Evolutionary conservation across 305 asterid species (phyloP).

Genomic region (Fraxinus sp.): DNA sequence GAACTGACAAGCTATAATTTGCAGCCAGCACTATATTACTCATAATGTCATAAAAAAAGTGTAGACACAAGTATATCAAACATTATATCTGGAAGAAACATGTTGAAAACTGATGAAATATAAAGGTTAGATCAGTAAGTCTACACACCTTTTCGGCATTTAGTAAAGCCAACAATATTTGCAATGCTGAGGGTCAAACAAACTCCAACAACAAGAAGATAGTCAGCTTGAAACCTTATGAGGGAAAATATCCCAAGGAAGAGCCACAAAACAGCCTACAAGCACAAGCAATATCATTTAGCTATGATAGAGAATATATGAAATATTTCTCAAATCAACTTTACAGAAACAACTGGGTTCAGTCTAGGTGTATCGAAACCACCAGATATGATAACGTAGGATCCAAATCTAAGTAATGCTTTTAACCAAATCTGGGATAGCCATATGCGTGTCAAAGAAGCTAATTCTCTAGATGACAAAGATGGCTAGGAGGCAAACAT

Average conservation of each 20-base stretch:
- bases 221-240: constrained; percentile 91
- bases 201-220: constrained; percentile 94
- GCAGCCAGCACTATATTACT: neutral
- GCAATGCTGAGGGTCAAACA: constrained; percentile 95
- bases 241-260: constrained; percentile 84
- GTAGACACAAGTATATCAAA: neutral
- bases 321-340: neutral
- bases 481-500: constrained; percentile 4
- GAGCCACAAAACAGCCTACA: constrained; percentile 88
- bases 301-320: neutral
- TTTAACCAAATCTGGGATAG: neutral
- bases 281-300: constrained; percentile 12
- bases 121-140: constrained; percentile 11
- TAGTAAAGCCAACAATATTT: constrained; percentile 89
- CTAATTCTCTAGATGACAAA: neutral
- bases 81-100: neutral
- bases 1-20: neutral
- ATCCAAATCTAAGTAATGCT: neutral
- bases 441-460: neutral
- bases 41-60: neutral
- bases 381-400: neutral
- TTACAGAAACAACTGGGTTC: neutral
- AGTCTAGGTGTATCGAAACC: neutral
- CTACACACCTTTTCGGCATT: constrained; percentile 77
- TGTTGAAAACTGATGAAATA: neutral